Conservation (phyloP, 345 rosid genomes). For the Aurinia saxatilis region DNA sequence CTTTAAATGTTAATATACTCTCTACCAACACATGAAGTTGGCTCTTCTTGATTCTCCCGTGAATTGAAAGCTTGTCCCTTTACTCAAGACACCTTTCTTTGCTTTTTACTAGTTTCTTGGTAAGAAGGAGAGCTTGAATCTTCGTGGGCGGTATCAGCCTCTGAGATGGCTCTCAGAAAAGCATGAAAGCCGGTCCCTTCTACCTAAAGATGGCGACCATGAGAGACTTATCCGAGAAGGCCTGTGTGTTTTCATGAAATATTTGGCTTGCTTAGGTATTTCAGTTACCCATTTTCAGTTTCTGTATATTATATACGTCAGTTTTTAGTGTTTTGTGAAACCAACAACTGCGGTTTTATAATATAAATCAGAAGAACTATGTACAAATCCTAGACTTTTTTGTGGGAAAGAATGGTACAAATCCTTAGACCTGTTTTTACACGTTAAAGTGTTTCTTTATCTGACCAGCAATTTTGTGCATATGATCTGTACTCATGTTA, state of each 20-base stretch:
- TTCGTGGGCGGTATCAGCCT: slow-evolving; percentile 1
- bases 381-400: not conserved
- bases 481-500: not conserved
- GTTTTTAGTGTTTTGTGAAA: slow-evolving; percentile 17
- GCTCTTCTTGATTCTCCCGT: not conserved
- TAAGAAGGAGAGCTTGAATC: not conserved
- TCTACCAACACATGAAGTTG: too few relatives aligned
- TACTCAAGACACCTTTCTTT: not conserved
- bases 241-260: slow-evolving; percentile 3
- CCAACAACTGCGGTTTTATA: not conserved
- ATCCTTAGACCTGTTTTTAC: not conserved
- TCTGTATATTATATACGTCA: slow-evolving; percentile 7
- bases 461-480: not conserved
- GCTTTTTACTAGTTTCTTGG: not conserved
- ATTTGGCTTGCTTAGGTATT: not conserved
- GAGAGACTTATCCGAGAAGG: not conserved
- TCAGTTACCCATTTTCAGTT: slow-evolving; percentile 18
- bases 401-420: not conserved
- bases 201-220: not conserved
- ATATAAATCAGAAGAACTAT: not conserved
- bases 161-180: not conserved
- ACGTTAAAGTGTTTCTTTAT: not conserved
- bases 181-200: not conserved
- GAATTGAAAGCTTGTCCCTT: not conserved
- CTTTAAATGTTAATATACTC: too few relatives aligned